Conservation (phyloP, 1,284 basidiomycete genomes). For the Farysia itapuensis region DNA sequence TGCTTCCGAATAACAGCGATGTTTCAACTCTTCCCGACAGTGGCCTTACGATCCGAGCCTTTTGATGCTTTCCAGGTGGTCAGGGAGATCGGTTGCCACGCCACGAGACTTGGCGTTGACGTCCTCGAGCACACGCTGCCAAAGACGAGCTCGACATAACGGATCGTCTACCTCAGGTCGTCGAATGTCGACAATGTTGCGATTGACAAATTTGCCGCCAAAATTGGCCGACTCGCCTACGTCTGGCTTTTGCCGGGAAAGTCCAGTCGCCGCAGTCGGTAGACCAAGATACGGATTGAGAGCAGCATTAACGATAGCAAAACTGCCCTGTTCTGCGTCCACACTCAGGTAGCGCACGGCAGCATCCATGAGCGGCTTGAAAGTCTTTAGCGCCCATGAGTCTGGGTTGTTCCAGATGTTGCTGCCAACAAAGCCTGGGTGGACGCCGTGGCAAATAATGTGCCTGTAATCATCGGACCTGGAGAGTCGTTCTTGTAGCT, state of each 20-base stretch:
- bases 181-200: conserved; percentile 15
- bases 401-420: conserved; percentile 43
- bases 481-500: conserved; percentile 41
- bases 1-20: too few relatives aligned
- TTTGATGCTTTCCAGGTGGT: background rate
- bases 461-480: conserved; percentile 39
- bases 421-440: conserved; percentile 41
- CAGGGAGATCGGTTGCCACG: background rate
- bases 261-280: conserved; percentile 2
- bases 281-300: conserved; percentile 34
- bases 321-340: conserved; percentile 29
- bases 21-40: too few relatives aligned
- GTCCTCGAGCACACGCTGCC: conserved; percentile 38
- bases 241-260: conserved; percentile 3
- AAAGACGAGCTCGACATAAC: conserved; percentile 34
- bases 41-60: too few relatives aligned
- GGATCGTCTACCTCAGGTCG: conserved; percentile 42
- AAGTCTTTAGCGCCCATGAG: background rate
- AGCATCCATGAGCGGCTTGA: conserved; percentile 2
- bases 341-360: conserved; percentile 9
- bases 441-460: conserved; percentile 43
- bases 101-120: conserved; percentile 14
- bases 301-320: conserved; percentile 36
- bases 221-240: conserved; percentile 24
- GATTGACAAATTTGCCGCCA: conserved; percentile 45